Evolutionary conservation across 805 yeast genomes (phyloP), one percentile per base, ranked within the genome.

Genomic region (Schwanniomyces pseudopolymorphus): DNA sequence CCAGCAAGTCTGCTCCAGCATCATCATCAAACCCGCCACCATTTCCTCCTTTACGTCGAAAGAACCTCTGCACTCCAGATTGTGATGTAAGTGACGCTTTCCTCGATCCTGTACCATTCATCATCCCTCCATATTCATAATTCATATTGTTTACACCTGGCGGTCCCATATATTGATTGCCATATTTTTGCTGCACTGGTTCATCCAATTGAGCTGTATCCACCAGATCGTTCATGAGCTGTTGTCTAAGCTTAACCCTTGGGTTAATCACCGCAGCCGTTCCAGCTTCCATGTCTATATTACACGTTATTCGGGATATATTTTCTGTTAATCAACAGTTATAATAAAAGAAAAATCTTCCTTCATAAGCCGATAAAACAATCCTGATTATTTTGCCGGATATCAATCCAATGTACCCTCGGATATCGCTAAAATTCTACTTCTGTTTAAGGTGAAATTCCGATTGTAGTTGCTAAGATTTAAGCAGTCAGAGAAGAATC

Each of bases 11-110:
- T 1, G 66, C 70, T 17, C 74, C 75, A 5, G 47, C 33, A 4
- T 70, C 72, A 7, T 72, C 77, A 42, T 69, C 72, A 36, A 69
- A 70, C 24, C 35, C 35, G 17, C 58, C 64, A n/a, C 54, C 57
- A 25, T 53, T 64, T 44, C 53, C 56, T 22, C 66, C 66, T 46
- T 69, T 72, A 27, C 78, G 60, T 36, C 68, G 64, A 58, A 80
- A 76, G 41, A 78, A 60, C 44, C 64, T 66, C 40, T 74, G 67
- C 26, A 62, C 56, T 2, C 61, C 59, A 1, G 77, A 66, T 41
- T 60, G 67, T 4, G 75, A 68, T 9, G 72, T 68, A 53, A 71
- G 51, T 22, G 74, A 68, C 6, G 72, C 69, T 44, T 67, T 69
- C 9, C 37, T 17, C 27, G 37, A 25, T 10, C 25, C 38, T 24